Base-by-base conservation (phyloP, 768 basidiomycete genomes). In the Leucosporidium yakuticum region DNA sequence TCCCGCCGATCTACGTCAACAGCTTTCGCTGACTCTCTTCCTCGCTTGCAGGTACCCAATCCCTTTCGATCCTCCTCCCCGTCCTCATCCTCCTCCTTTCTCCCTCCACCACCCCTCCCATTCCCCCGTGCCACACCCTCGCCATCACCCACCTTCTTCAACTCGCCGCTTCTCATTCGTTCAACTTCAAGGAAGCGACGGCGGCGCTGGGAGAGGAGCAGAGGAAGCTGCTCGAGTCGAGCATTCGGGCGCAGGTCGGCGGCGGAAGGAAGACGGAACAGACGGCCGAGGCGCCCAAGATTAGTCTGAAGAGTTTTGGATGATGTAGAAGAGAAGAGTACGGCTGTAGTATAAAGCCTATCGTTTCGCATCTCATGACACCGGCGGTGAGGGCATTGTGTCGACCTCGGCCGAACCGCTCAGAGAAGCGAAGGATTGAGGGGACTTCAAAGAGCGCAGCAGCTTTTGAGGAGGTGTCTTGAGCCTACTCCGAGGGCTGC, bases 121-220 rank as follows among this genome's bases (percentile, higher is more conserved):
- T 44, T 4, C 76, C 83, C 0, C 79, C 81, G 0, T 73, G 87
- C 11, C 86, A 86, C 61, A 74, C 82, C 0, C 84, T 86, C 67
- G 85, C 86, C 4, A 82, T 90, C 27, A 77, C 83, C 4, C 87
- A 90, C 60, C 78, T 96, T 1, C 78, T 97, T 34, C 79, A 82
- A 2, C 87, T 90, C 65, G 92, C 92, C 0, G 83, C 88, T 0
- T 79, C 83, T 0, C 84, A 86, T 4, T 88, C 94, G 0, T 76
- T 80, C 6, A 84, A 88, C 19, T 97, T 97, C 84, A 91, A 90
- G 77, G 90, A 91, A 55, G 90, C 88, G 1, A 87, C 89, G 4
- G 83, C 80, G 14, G 85, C 83, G 58, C 81, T 97, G 27, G 86
- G 87, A 34, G 76, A 81, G 11, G 77, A 81, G 0, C 82, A 82